Percentiles rank a stretch among this genome's conserved stretches.
phyloP scores from a whole-genome alignment of 2,329 filamentous ascomycete species.

The Cladosporium colombiae region DNA sequence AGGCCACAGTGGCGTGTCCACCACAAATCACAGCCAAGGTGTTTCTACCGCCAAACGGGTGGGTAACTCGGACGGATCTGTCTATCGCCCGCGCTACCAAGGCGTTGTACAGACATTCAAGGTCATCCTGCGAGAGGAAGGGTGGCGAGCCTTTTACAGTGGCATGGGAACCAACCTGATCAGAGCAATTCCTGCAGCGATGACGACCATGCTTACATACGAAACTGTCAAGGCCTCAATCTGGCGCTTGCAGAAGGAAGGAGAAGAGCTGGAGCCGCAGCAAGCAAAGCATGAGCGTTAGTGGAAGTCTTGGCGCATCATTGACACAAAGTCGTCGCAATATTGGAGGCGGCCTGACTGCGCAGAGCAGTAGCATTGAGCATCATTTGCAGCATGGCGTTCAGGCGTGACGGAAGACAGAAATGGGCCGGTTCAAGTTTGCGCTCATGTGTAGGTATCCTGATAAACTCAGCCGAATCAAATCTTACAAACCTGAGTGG shows the following conservation, averaged over 20 bases:
- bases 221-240: constrained; percentile 69
- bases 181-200: constrained; percentile 88
- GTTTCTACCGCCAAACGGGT: constrained; percentile 40
- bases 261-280: constrained; percentile 33
- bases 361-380: background rate
- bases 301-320: background rate
- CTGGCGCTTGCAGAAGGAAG: constrained; percentile 56
- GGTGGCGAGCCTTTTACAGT: constrained; percentile 94
- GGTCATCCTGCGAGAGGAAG: constrained; percentile 85
- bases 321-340: background rate
- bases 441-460: background rate
- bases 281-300: constrained; percentile 1
- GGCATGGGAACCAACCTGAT: constrained; percentile 98
- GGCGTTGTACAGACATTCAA: constrained; percentile 80
- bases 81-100: constrained; percentile 61
- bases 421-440: background rate
- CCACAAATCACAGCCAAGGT: constrained; percentile 37
- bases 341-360: background rate
- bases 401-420: constrained; percentile 10
- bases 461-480: background rate
- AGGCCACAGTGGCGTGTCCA: constrained; percentile 53
- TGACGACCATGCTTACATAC: constrained; percentile 96
- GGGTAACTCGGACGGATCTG: constrained; percentile 56
- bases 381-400: constrained; percentile 18
- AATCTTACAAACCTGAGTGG: background rate